Evolutionary conservation across 768 basidiomycete genomes (phyloP).

Genomic region (Dioszegia aurantiaca): DNA sequence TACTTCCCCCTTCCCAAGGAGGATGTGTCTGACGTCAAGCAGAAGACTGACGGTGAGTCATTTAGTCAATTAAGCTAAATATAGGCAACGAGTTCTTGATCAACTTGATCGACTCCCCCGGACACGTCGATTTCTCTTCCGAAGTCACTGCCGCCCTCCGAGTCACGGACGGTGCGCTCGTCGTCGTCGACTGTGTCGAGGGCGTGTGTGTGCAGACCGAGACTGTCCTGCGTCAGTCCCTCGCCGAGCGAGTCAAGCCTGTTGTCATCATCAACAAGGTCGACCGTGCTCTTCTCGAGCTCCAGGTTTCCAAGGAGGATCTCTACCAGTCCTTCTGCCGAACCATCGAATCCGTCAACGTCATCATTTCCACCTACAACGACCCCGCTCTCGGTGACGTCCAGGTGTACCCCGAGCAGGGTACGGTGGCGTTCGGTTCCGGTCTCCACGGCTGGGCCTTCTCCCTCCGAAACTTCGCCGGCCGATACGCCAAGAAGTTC

Average conservation of each 20-base stretch:
- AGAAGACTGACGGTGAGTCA: slow-evolving; percentile 86
- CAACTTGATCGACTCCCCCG: slow-evolving; percentile 99
- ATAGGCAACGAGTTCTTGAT: slow-evolving; percentile 92
- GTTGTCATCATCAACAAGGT: slow-evolving; percentile 99
- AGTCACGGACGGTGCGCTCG: slow-evolving; percentile 96
- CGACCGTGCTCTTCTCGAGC: slow-evolving; percentile 96
- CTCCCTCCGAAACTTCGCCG: slow-evolving; percentile 95
- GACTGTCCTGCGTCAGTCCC: slow-evolving; percentile 95
- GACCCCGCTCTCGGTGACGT: slow-evolving; percentile 92
- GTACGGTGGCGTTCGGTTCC: slow-evolving; percentile 97
- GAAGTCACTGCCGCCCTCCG: slow-evolving; percentile 99
- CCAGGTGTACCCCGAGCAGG: slow-evolving; percentile 97
- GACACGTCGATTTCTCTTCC: slow-evolving; percentile 99
- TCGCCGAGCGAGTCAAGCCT: slow-evolving; percentile 98
- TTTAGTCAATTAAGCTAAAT: no score
- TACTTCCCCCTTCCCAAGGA: slow-evolving; percentile 96
- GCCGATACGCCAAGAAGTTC: slow-evolving; percentile 94
- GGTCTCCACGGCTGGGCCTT: slow-evolving; percentile 99
- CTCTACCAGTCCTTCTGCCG: slow-evolving; percentile 97
- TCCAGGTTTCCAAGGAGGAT: slow-evolving; percentile 93
- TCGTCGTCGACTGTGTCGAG: slow-evolving; percentile 98
- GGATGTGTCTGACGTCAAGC: slow-evolving; percentile 76
- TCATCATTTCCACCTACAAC: slow-evolving; percentile 96
- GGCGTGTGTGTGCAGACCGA: slow-evolving; percentile 99
- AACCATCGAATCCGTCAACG: slow-evolving; percentile 96